A percentile compares a stretch with the other conserved stretches of the same genome.
phyloP scores from a whole-genome alignment of 1,139 yeast species.

The Pichia sp. region DNA sequence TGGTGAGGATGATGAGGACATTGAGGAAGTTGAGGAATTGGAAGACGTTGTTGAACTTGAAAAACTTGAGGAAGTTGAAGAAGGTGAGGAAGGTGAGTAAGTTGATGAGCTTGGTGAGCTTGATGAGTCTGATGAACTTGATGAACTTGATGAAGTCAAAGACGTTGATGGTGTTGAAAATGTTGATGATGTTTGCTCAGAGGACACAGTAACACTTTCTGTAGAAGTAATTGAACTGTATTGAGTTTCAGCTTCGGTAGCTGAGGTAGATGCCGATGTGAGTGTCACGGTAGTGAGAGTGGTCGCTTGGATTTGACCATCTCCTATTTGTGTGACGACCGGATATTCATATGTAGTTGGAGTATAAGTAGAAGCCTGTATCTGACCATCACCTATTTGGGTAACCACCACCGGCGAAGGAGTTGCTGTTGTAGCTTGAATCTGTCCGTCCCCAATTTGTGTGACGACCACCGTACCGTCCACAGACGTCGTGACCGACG shows the following conservation, averaged over 20 bases:
- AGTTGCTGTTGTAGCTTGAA: conserved; percentile 48
- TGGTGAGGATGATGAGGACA: not conserved
- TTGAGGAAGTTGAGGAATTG: not conserved
- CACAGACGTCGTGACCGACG: conserved; percentile 31
- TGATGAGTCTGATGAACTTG: not conserved
- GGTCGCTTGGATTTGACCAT: conserved; percentile 60
- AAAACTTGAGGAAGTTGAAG: not conserved
- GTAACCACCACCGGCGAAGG: conserved; percentile 28
- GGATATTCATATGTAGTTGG: not conserved
- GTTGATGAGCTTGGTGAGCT: not conserved
- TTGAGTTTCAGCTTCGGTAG: not conserved
- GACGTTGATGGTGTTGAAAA: not conserved
- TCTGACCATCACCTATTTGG: conserved; percentile 60
- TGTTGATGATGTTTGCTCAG: not conserved
- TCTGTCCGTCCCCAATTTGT: conserved; percentile 60
- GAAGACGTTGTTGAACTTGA: not conserved
- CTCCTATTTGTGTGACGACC: conserved; percentile 42
- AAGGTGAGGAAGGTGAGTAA: not conserved
- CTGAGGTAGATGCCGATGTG: not conserved
- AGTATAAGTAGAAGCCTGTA: conserved; percentile 47
- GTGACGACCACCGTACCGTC: conserved; percentile 34
- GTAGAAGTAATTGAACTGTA: not conserved
- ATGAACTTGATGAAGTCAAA: not conserved
- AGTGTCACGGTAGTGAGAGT: conserved; percentile 30
- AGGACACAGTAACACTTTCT: too few species aligned